Conservation (phyloP, 1,139 yeast genomes). For the Candida mesenterica region DNA sequence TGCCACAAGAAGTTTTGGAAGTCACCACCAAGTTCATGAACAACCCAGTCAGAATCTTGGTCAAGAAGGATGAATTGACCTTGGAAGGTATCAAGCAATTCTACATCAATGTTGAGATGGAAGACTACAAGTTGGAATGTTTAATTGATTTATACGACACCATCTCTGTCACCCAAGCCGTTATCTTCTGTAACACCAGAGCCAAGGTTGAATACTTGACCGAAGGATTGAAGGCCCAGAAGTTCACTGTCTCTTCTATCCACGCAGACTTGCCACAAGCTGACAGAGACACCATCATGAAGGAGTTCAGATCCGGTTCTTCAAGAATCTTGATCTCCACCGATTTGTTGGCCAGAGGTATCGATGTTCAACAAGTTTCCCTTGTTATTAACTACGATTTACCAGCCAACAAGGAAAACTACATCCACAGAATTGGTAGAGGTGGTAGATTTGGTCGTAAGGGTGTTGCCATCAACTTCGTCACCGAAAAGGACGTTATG, state of each 20-base stretch:
- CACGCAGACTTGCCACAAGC: constrained; percentile 97
- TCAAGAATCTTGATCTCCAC: constrained; percentile 96
- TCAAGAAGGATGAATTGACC: constrained; percentile 97
- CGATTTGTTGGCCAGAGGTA: constrained; percentile 99
- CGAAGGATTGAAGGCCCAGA: constrained; percentile 77
- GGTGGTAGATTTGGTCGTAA: constrained; percentile 99
- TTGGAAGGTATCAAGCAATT: constrained; percentile 98
- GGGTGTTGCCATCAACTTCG: constrained; percentile 99
- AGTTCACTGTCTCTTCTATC: constrained; percentile 95
- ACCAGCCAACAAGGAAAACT: constrained; percentile 97
- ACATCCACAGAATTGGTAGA: constrained; percentile 99
- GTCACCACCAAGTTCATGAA: constrained; percentile 97
- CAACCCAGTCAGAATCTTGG: constrained; percentile 95
- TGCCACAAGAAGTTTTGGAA: constrained; percentile 96
- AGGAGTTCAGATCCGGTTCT: constrained; percentile 97
- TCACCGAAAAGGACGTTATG: constrained; percentile 86
- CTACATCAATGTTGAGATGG: constrained; percentile 91
- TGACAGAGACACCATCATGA: constrained; percentile 97
- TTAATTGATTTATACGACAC: constrained; percentile 96
- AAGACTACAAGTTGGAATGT: constrained; percentile 92
- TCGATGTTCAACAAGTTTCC: constrained; percentile 98
- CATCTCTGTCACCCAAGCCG: constrained; percentile 97
- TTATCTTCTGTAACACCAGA: constrained; percentile 98
- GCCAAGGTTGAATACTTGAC: constrained; percentile 94
- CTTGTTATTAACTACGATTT: constrained; percentile 96